phyloP scores from a whole-genome alignment of 352 stramenopile genomes.

The Phytophthora tubulina region DNA sequence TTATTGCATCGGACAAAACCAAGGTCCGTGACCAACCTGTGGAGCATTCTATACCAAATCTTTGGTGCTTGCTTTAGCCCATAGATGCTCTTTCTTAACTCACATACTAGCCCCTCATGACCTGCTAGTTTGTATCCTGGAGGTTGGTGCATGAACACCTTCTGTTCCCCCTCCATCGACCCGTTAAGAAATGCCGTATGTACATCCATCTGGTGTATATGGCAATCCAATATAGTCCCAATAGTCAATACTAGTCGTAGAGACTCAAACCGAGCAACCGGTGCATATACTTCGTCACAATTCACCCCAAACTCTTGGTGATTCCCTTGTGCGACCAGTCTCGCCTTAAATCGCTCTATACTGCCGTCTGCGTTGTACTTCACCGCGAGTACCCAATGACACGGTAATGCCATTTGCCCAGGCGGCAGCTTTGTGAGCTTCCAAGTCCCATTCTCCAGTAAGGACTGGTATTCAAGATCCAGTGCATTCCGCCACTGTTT shows the following conservation, averaged over 20 bases:
- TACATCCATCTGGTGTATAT: slow-evolving; percentile 15
- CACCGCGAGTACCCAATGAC: slow-evolving; percentile 15
- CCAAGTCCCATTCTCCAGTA: slow-evolving; percentile 13
- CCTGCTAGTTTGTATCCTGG: slow-evolving; percentile 6
- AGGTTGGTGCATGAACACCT: slow-evolving; percentile 28
- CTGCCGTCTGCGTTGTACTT: slow-evolving; percentile 24
- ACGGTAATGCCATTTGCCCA: slow-evolving; percentile 15
- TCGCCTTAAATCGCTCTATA: slow-evolving; percentile 20
- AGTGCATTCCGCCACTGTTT: slow-evolving; percentile 15
- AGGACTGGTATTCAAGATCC: slow-evolving; percentile 11
- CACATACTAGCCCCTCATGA: slow-evolving; percentile 21
- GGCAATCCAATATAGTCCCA: slow-evolving; percentile 22
- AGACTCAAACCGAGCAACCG: slow-evolving; percentile 19
- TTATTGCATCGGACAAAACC: slow-evolving; percentile 40
- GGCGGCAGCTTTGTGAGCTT: slow-evolving; percentile 4
- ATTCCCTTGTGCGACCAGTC: slow-evolving; percentile 22
- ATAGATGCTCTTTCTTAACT: slow-evolving; percentile 22
- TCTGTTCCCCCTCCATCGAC: slow-evolving; percentile 26
- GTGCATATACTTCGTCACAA: slow-evolving; percentile 21
- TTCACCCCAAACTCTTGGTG: slow-evolving; percentile 24
- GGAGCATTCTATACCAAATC: slow-evolving; percentile 36
- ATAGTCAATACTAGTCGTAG: slow-evolving; percentile 16
- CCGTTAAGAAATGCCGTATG: slow-evolving; percentile 16
- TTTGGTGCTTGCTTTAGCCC: slow-evolving; percentile 21
- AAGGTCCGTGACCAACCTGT: slow-evolving; percentile 22